Conservation (phyloP, 768 basidiomycete species). For the Trametes cinnabarina region DNA sequence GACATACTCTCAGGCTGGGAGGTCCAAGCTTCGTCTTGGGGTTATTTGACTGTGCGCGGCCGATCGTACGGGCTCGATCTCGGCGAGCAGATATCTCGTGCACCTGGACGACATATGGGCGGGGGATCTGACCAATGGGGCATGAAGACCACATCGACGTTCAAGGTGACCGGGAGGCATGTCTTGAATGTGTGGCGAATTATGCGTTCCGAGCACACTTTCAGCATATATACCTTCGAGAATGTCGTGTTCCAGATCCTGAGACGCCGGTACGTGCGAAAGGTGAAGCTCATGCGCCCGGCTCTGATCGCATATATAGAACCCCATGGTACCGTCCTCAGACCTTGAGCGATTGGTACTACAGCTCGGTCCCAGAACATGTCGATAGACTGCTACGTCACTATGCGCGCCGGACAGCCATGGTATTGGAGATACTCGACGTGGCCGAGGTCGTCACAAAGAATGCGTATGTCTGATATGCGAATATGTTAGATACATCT, state of each 20-base stretch:
- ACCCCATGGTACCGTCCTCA: conserved; percentile 69
- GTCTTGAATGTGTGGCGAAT: conserved; percentile 92
- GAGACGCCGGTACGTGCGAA: conserved; percentile 55
- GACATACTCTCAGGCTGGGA: conserved; percentile 95
- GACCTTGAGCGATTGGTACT: conserved; percentile 69
- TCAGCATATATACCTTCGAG: conserved; percentile 85
- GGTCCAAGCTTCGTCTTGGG: conserved; percentile 85
- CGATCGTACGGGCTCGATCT: conserved; percentile 67
- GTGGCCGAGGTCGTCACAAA: conserved; percentile 81
- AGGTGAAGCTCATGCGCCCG: not conserved
- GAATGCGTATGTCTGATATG: conserved; percentile 68
- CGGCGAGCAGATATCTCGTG: conserved; percentile 71
- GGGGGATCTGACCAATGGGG: conserved; percentile 66
- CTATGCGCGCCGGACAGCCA: conserved; percentile 58
- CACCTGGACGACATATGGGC: conserved; percentile 45
- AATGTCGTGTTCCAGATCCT: conserved; percentile 84
- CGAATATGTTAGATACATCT: not conserved
- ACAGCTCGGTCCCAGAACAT: conserved; percentile 56
- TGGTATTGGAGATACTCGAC: conserved; percentile 79
- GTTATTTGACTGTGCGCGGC: conserved; percentile 76
- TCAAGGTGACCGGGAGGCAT: conserved; percentile 85
- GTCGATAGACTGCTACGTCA: conserved; percentile 57
- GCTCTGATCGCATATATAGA: conserved; percentile 37
- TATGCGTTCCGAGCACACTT: conserved; percentile 78
- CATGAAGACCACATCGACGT: conserved; percentile 69